Conservation (phyloP, 495 filamentous ascomycete genomes). For the Penicillium canescens region DNA sequence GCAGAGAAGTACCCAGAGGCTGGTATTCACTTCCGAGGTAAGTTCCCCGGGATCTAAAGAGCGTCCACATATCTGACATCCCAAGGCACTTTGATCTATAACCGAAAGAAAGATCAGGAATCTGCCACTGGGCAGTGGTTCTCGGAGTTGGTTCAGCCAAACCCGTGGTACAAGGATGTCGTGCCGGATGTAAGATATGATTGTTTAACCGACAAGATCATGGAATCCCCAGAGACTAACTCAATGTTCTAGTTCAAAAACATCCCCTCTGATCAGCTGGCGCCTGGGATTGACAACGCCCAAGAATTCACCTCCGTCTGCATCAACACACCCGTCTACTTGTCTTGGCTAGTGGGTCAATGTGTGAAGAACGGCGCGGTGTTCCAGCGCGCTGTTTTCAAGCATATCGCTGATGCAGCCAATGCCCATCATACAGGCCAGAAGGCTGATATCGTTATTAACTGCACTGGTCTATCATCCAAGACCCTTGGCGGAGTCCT, state of each 20-base stretch:
- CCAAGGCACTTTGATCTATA: slow-evolving; percentile 59
- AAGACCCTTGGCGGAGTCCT: slow-evolving; percentile 77
- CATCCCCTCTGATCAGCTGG: slow-evolving; percentile 56
- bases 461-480: slow-evolving; percentile 81
- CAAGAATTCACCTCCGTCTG: slow-evolving; percentile 80
- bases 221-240: slow-evolving; percentile 2
- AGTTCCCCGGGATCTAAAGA: slow-evolving; percentile 4
- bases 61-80: not conserved
- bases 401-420: slow-evolving; percentile 73
- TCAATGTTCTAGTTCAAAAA: slow-evolving; percentile 48
- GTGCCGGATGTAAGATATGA: slow-evolving; percentile 61
- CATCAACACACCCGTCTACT: slow-evolving; percentile 87
- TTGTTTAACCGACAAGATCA: slow-evolving; percentile 5
- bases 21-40: slow-evolving; percentile 85
- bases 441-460: slow-evolving; percentile 73
- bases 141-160: slow-evolving; percentile 60
- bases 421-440: slow-evolving; percentile 60
- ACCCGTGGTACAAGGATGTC: slow-evolving; percentile 83
- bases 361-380: slow-evolving; percentile 69
- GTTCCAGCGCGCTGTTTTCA: slow-evolving; percentile 59
- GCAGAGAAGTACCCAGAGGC: slow-evolving; percentile 77
- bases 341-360: slow-evolving; percentile 77
- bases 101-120: slow-evolving; percentile 59
- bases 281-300: slow-evolving; percentile 63
- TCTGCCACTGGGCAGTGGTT: slow-evolving; percentile 53